Conservation (phyloP, 306 rosid genomes). For the Prunus armeniaca region DNA sequence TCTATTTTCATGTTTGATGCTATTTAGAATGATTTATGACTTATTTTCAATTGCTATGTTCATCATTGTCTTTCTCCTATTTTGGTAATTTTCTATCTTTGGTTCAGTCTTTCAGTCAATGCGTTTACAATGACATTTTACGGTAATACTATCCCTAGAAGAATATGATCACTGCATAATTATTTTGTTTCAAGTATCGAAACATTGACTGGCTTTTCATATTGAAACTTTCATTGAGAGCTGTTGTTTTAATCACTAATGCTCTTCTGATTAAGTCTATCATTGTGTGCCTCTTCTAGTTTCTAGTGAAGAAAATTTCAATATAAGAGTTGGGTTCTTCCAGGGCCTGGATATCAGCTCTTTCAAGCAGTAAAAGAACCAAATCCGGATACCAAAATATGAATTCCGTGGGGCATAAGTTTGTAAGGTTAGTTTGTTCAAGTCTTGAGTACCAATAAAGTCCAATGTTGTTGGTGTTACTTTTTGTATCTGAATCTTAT, state of each 20-base stretch:
- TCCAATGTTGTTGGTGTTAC: background rate
- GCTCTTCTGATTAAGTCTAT: background rate
- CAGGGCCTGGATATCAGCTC: constrained; percentile 13
- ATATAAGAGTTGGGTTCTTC: constrained; percentile 9
- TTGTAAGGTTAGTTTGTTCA: constrained; percentile 60
- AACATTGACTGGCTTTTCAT: background rate
- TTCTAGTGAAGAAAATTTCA: background rate
- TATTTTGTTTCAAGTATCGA: background rate
- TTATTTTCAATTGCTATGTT: background rate
- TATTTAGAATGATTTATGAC: background rate
- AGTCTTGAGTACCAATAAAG: background rate
- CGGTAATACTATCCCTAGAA: background rate
- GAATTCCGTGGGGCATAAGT: constrained; percentile 35
- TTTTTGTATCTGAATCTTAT: background rate
- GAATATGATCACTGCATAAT: background rate
- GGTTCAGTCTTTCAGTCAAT: background rate
- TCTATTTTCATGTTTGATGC: background rate
- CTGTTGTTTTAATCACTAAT: background rate
- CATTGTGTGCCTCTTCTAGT: background rate
- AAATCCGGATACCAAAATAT: constrained; percentile 16
- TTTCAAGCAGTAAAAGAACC: background rate
- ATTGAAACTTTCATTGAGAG: background rate
- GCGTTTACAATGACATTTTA: too few species aligned
- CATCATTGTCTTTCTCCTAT: background rate
- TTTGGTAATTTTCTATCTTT: background rate